A percentile compares a stretch with the other conserved stretches of the same genome.
phyloP scores from a whole-genome alignment of 163 green algal species.

The Trebouxia gelatinosa region DNA sequence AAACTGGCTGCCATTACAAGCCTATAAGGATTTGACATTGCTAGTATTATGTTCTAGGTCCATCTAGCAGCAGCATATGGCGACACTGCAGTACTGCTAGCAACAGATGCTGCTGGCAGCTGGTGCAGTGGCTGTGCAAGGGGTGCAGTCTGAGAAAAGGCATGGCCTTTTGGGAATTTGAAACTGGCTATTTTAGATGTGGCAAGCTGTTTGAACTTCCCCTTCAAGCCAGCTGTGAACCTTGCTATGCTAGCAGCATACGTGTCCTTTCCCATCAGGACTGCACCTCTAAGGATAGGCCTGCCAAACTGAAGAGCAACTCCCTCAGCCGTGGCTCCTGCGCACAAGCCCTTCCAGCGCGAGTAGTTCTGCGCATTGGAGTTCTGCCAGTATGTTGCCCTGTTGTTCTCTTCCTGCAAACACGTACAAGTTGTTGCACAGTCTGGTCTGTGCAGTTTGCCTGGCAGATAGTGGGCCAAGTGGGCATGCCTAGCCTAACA shows the following conservation, averaged over 20 bases:
- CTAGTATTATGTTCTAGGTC: too few relatives aligned
- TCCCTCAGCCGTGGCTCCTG: neutral
- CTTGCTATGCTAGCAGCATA: conserved; percentile 34
- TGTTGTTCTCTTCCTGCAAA: conserved; percentile 20
- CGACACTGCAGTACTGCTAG: too few relatives aligned
- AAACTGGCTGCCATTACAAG: too few relatives aligned
- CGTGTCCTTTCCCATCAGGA: neutral
- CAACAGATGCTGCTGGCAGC: too few relatives aligned
- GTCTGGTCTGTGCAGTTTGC: too few relatives aligned
- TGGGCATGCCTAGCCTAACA: too few relatives aligned
- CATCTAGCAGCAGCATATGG: too few relatives aligned
- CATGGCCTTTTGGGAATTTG: neutral
- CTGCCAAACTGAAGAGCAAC: conserved; percentile 5
- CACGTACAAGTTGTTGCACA: too few relatives aligned
- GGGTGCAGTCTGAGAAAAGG: too few relatives aligned
- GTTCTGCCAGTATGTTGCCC: conserved; percentile 13
- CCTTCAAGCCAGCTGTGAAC: conserved; percentile 36
- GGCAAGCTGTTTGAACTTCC: conserved; percentile 31
- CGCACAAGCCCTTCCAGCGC: conserved; percentile 19
- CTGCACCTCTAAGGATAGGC: neutral
- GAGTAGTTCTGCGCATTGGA: neutral
- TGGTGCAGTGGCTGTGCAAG: too few relatives aligned
- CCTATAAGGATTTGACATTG: too few relatives aligned
- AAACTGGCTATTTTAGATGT: neutral
- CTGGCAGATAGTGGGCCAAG: too few relatives aligned